Evolutionary conservation across 257 asterid species (phyloP), one percentile per base, ranked within the genome.

Genomic region (Galeopsis tetrahit): DNA sequence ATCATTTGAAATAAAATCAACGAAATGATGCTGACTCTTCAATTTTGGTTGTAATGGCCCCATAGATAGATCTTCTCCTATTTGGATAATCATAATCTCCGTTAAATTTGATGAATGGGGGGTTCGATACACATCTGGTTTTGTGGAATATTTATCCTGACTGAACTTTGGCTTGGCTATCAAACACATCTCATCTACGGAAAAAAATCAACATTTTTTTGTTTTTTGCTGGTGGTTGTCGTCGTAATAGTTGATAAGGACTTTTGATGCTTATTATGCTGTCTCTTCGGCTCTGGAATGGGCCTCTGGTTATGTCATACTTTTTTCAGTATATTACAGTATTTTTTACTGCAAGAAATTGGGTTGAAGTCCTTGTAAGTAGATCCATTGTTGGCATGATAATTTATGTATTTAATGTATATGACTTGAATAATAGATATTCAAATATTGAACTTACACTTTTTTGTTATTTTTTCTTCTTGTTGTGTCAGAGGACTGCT

Each of bases 401-500:
- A 72, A 10, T 48, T 15, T 53, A 28, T 39, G 48, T 66, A 44
- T 63, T 58, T 36, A 6, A 7, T 5, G 17, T 52, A 5, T 68
- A 53, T 42, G 39, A 66, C 21, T 6, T 66, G 52, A 63, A 31
- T 0, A 36, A 4, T 67, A 34, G 17, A 65, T 49, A 46, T 70
- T 6, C 34, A 10, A 53, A 7, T 28, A 39, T 8, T 32, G 4
- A 17, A 65, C 63, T 63, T 15, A 64, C 66, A 11, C 28, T 28
- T 56, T 62, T 39, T 6, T 69, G 51, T 61, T 55, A 11, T 35
- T 65, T 71, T 59, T 28, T 15, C 51, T 55, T 46, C 60, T 66
- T 44, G 68, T 33, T 68, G 40, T 78, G 69, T 67, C 89, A 95
- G 98, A 90, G 98, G 79, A 75, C 86, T 77, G 94, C 97, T 14